Percentiles rank a stretch among this genome's conserved stretches.
Conservation (phyloP, 2,329 filamentous ascomycete species). For the Fusarium camptoceras region DNA sequence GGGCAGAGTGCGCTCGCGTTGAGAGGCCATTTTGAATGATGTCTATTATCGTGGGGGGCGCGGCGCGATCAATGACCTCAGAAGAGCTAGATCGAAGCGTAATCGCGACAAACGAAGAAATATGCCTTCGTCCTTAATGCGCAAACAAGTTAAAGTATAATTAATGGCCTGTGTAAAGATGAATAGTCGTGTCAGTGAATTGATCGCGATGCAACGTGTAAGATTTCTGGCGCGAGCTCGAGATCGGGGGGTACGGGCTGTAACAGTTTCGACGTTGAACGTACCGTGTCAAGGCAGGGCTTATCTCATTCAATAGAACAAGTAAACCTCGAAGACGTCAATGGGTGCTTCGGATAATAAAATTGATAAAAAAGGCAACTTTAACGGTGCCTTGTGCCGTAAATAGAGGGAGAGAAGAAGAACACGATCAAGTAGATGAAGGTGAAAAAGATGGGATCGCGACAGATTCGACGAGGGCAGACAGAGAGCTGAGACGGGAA, state of each 20-base stretch:
- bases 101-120: conserved; percentile 22
- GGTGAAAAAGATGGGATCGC: conserved; percentile 43
- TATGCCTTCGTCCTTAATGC: conserved; percentile 16
- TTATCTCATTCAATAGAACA: conserved; percentile 39
- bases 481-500: conserved; percentile 44
- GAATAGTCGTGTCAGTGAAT: conserved; percentile 38
- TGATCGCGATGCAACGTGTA: conserved; percentile 13
- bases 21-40: conserved; percentile 56
- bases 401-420: conserved; percentile 35
- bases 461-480: conserved; percentile 34
- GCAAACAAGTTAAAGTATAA: conserved; percentile 26
- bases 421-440: conserved; percentile 37
- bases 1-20: conserved; percentile 63
- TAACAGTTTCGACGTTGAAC: conserved; percentile 28
- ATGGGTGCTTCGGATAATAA: conserved; percentile 30
- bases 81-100: conserved; percentile 31
- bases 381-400: conserved; percentile 31
- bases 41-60: conserved; percentile 40
- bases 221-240: conserved; percentile 26
- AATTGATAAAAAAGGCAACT: conserved; percentile 16
- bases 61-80: conserved; percentile 39
- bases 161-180: conserved; percentile 16
- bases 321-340: conserved; percentile 17
- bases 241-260: conserved; percentile 31
- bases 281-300: conserved; percentile 45